Evolutionary conservation across 2,329 filamentous ascomycete species (phyloP).

Genomic region (Coniochaeta ligniaria): DNA sequence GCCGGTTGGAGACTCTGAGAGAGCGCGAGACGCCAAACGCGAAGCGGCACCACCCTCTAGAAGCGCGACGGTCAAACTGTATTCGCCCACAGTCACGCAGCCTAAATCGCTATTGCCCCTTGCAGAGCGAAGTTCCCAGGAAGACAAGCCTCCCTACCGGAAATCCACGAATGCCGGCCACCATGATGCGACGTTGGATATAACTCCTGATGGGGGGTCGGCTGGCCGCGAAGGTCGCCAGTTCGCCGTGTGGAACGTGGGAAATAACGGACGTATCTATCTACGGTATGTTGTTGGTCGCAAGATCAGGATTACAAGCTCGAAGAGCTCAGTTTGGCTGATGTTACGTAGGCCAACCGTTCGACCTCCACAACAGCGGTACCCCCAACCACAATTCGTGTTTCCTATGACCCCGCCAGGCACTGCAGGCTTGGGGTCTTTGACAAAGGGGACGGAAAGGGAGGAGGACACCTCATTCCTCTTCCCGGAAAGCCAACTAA

Average conservation of each 20-base stretch:
- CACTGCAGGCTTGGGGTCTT: conserved; percentile 46
- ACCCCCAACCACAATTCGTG: conserved; percentile 52
- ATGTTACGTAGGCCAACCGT: conserved; percentile 45
- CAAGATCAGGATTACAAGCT: background rate
- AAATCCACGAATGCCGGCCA: conserved; percentile 45
- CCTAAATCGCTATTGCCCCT: conserved; percentile 34
- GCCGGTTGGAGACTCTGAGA: conserved; percentile 13
- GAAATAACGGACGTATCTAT: conserved; percentile 77
- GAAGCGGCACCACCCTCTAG: conserved; percentile 1
- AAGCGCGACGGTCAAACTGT: conserved; percentile 17
- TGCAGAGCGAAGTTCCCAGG: conserved; percentile 37
- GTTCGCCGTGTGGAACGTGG: conserved; percentile 75
- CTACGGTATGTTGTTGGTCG: conserved; percentile 53
- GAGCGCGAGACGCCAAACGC: background rate
- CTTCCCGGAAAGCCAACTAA: conserved; percentile 32
- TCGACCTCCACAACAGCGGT: conserved; percentile 53
- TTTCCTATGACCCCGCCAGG: conserved; percentile 55
- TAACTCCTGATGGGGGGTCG: conserved; percentile 53
- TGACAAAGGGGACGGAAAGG: conserved; percentile 23
- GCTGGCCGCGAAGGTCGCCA: conserved; percentile 60
- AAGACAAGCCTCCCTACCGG: conserved; percentile 25
- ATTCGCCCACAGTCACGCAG: conserved; percentile 15
- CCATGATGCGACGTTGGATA: conserved; percentile 48
- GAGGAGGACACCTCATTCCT: conserved; percentile 16
- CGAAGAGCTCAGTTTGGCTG: conserved; percentile 5